Evolutionary conservation across 139 green algal species (phyloP).

Genomic region (Nannochloris sp.): DNA sequence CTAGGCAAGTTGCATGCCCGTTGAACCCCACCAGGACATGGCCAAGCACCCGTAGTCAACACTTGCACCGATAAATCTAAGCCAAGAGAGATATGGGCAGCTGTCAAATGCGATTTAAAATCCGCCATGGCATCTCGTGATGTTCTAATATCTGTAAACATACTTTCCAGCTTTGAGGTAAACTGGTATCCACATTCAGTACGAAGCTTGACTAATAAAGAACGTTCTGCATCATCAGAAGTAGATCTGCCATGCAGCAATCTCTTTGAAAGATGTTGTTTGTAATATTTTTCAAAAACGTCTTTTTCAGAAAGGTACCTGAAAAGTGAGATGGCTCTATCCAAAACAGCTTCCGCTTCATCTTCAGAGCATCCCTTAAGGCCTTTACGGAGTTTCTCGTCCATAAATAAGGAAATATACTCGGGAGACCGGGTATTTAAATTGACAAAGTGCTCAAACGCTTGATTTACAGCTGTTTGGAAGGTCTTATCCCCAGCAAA

Average conservation of each 20-base stretch:
- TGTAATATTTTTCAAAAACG: slow-evolving; percentile 99
- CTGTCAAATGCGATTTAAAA: slow-evolving; percentile 53
- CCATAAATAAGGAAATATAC: slow-evolving; percentile 96
- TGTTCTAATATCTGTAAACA: slow-evolving; percentile 99
- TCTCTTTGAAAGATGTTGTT: slow-evolving; percentile 93
- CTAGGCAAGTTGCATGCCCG: slow-evolving; percentile 73
- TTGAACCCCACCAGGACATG: slow-evolving; percentile 15
- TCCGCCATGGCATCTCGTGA: slow-evolving; percentile 72
- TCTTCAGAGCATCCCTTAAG: slow-evolving; percentile 69
- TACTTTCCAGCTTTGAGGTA: slow-evolving; percentile 95
- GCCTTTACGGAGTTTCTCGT: slow-evolving; percentile 80
- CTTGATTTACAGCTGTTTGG: slow-evolving; percentile 76
- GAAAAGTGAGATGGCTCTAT: slow-evolving; percentile 92
- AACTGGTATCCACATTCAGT: slow-evolving; percentile 98
- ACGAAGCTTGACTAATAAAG: slow-evolving; percentile 94
- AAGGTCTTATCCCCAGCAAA: slow-evolving; percentile 88
- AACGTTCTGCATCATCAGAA: slow-evolving; percentile 66
- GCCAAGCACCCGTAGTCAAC: slow-evolving; percentile 94
- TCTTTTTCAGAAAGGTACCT: slow-evolving; percentile 90
- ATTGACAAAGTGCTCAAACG: slow-evolving; percentile 96
- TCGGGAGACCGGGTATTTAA: slow-evolving; percentile 80
- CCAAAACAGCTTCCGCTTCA: slow-evolving; percentile 82
- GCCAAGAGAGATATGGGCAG: slow-evolving; percentile 26
- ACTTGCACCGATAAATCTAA: slow-evolving; percentile 84
- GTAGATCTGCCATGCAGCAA: slow-evolving; percentile 63